Conservation (phyloP, 73 alveolate genomes). For the Uronychia binucleata region DNA sequence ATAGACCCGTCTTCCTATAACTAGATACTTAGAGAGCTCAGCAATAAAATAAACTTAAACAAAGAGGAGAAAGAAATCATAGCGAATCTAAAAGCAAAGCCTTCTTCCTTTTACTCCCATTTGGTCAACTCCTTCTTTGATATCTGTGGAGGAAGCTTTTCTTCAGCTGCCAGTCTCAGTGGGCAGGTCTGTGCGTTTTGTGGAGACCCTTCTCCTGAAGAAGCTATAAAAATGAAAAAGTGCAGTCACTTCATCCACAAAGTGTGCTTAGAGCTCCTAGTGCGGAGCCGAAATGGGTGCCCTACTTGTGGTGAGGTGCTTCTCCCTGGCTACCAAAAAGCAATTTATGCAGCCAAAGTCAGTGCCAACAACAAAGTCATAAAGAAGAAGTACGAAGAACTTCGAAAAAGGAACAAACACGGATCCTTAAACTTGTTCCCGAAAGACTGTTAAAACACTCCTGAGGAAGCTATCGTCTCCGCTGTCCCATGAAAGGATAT, state of each 20-base stretch:
- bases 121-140: neutral
- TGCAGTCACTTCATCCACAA: slow-evolving; percentile 27
- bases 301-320: neutral
- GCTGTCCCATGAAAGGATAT: too few relatives aligned
- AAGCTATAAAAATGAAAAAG: neutral
- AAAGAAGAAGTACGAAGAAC: neutral
- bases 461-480: neutral
- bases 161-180: neutral
- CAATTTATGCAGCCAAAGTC: neutral
- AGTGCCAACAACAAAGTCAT: neutral
- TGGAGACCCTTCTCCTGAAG: neutral
- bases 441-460: neutral
- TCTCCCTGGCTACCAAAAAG: neutral
- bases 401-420: neutral
- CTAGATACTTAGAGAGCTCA: neutral
- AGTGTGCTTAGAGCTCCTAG: slow-evolving; percentile 13
- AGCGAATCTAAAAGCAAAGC: neutral
- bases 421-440: neutral
- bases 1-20: neutral
- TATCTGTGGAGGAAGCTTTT: neutral
- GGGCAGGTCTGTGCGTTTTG: neutral
- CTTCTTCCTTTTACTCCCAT: neutral
- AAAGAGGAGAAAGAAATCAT: neutral
- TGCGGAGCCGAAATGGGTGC: slow-evolving; percentile 5
- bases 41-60: too few relatives aligned